phyloP scores from a whole-genome alignment of 1,139 yeast genomes.

The Pichia sp. region DNA sequence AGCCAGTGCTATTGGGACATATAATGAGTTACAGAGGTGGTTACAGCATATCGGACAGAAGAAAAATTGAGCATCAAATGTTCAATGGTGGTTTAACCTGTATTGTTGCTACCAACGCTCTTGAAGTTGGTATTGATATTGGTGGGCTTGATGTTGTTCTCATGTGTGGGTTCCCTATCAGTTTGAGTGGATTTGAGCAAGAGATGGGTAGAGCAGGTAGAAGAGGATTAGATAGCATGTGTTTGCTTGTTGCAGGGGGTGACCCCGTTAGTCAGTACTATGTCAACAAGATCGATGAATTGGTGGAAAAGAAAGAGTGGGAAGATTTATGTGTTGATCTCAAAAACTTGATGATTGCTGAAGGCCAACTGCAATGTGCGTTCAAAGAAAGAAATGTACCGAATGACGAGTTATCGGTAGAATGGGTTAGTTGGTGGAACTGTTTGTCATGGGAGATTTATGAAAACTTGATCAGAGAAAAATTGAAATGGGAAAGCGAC shows the following conservation, averaged over 20 bases:
- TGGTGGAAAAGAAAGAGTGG: slow-evolving; percentile 47
- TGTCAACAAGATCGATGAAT: slow-evolving; percentile 61
- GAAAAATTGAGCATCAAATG: slow-evolving; percentile 85
- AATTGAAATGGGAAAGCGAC: slow-evolving; percentile 36
- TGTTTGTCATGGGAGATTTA: slow-evolving; percentile 35
- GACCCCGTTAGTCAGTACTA: slow-evolving; percentile 87
- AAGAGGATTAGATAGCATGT: slow-evolving; percentile 69
- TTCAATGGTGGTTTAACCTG: slow-evolving; percentile 81
- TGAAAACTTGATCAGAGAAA: slow-evolving; percentile 30
- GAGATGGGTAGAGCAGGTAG: slow-evolving; percentile 97
- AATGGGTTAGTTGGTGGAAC: slow-evolving; percentile 22
- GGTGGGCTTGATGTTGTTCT: slow-evolving; percentile 89
- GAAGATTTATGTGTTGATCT: slow-evolving; percentile 52
- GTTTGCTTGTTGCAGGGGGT: slow-evolving; percentile 77
- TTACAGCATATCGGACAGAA: slow-evolving; percentile 76
- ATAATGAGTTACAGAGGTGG: slow-evolving; percentile 97
- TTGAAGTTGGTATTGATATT: slow-evolving; percentile 92
- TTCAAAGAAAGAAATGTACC: slow-evolving; percentile 76
- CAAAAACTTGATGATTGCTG: slow-evolving; percentile 55
- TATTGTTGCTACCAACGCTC: slow-evolving; percentile 89
- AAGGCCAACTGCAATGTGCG: slow-evolving; percentile 90
- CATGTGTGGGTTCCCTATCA: slow-evolving; percentile 86
- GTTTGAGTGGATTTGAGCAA: slow-evolving; percentile 83
- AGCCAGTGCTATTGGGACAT: slow-evolving; percentile 49
- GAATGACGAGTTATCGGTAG: slow-evolving; percentile 20